Conservation (phyloP, 108 stramenopile species). For the Parietichytrium sp. region DNA sequence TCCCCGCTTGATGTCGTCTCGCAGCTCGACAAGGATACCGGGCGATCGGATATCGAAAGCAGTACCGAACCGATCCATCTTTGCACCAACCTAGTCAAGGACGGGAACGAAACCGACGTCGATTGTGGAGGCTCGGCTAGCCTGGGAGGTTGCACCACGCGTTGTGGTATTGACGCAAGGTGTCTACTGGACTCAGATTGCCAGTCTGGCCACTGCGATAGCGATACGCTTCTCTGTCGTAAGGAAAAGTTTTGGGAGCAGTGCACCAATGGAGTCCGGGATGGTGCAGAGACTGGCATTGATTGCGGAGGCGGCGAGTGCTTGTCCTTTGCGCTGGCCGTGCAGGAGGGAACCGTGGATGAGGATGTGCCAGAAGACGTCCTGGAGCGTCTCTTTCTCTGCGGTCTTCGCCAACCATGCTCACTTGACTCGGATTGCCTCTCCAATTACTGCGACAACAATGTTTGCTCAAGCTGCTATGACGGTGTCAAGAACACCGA, state of each 20-base stretch:
- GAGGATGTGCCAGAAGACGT: not conserved
- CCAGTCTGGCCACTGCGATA: not conserved
- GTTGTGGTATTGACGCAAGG: not conserved
- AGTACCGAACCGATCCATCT: not conserved
- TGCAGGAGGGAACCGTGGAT: not conserved
- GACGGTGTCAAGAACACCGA: slow-evolving; percentile 6
- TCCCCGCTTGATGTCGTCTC: not conserved
- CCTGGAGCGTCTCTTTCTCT: not conserved
- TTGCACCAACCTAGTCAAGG: not conserved
- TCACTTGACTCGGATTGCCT: slow-evolving; percentile 7
- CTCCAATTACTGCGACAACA: not conserved
- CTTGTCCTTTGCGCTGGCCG: not conserved
- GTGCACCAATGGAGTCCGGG: slow-evolving; percentile 27
- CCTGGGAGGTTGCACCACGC: not conserved
- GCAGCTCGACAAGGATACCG: slow-evolving; percentile 24
- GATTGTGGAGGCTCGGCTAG: not conserved
- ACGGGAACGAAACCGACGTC: slow-evolving; percentile 20
- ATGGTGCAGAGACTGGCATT: slow-evolving; percentile 19
- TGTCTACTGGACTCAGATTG: not conserved
- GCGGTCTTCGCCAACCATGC: not conserved
- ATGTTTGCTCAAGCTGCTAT: slow-evolving; percentile 24
- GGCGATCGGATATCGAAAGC: not conserved
- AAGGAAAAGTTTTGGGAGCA: slow-evolving; percentile 16
- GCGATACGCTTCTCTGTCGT: not conserved
- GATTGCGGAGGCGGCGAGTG: slow-evolving; percentile 38